Conservation (phyloP, 73 alveolate genomes). For the Stentor coeruleus region DNA sequence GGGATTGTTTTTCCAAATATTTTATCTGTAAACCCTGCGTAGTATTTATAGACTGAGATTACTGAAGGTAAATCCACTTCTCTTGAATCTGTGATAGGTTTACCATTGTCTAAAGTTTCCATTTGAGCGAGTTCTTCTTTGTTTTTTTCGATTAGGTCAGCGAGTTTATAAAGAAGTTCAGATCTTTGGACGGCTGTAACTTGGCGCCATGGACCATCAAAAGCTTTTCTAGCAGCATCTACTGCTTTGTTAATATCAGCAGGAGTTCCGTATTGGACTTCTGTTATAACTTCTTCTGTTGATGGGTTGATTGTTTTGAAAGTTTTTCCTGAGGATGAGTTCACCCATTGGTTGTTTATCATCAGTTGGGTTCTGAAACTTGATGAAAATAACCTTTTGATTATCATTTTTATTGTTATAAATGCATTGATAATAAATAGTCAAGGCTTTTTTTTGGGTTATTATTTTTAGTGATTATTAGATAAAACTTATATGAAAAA, state of each 20-base stretch:
- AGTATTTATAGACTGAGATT: constrained; percentile 42
- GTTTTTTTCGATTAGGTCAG: constrained; percentile 50
- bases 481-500: no score
- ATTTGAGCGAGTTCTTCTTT: constrained; percentile 44
- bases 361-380: no score
- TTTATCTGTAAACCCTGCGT: constrained; percentile 84
- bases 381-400: no score
- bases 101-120: constrained; percentile 56
- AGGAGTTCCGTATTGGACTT: constrained; percentile 27
- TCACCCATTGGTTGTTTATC: constrained; percentile 52
- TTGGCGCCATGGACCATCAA: constrained; percentile 67
- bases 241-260: constrained; percentile 52
- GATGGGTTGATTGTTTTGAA: constrained; percentile 58
- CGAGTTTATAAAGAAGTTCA: constrained; percentile 40
- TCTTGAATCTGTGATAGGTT: constrained; percentile 36
- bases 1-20: constrained; percentile 61
- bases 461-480: no score
- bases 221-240: constrained; percentile 65
- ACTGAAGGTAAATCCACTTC: constrained; percentile 37
- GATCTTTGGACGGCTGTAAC: constrained; percentile 62
- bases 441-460: no score
- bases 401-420: no score
- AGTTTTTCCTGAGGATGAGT: constrained; percentile 39
- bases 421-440: no score
- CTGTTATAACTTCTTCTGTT: constrained; percentile 49